phyloP scores from a whole-genome alignment of 345 rosid genomes.

The Toxicodendron radicans region DNA sequence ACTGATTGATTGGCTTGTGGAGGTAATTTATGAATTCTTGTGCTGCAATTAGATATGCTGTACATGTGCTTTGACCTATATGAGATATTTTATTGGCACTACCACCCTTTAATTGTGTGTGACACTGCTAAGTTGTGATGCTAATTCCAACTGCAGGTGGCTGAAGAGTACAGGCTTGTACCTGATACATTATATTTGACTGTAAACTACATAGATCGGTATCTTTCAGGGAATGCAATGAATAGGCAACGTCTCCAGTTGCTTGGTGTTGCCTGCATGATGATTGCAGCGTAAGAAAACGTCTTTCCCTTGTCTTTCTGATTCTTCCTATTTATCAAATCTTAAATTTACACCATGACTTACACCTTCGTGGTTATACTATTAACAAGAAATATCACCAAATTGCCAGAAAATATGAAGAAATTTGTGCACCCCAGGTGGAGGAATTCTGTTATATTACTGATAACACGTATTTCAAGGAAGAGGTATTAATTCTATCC shows the following conservation, averaged over 20 bases:
- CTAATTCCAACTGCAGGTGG: slow-evolving; percentile 55
- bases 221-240: slow-evolving; percentile 81
- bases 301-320: neutral
- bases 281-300: slow-evolving; percentile 83
- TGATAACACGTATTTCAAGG: slow-evolving; percentile 85
- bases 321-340: neutral
- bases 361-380: neutral
- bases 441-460: slow-evolving; percentile 94
- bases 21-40: slow-evolving; percentile 44
- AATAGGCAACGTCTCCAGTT: slow-evolving; percentile 80
- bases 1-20: slow-evolving; percentile 94
- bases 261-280: slow-evolving; percentile 93
- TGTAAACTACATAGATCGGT: slow-evolving; percentile 86
- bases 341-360: neutral
- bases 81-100: neutral
- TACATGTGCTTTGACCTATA: neutral
- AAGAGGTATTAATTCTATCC: slow-evolving; percentile 51
- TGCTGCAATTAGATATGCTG: neutral
- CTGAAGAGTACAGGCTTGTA: slow-evolving; percentile 94
- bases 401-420: slow-evolving; percentile 79
- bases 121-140: neutral
- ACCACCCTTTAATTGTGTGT: neutral
- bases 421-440: slow-evolving; percentile 88
- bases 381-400: slow-evolving; percentile 19
- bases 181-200: slow-evolving; percentile 85